phyloP scores from a whole-genome alignment of 176 grass and related monocot genomes.

The Saccharum spontaneum region DNA sequence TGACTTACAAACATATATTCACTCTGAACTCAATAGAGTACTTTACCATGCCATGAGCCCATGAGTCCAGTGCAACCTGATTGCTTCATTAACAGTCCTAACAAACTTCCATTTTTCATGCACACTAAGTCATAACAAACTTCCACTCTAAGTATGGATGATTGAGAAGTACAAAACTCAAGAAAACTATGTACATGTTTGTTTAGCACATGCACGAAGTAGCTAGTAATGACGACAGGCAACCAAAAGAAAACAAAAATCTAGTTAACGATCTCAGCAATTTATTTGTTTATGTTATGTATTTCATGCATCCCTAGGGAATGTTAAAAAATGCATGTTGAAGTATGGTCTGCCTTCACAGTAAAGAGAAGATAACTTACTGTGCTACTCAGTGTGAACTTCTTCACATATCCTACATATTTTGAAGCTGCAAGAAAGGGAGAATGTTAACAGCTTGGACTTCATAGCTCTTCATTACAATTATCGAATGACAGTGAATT shows the following conservation, averaged over 20 bases:
- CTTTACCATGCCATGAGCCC: not conserved
- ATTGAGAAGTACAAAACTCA: not conserved
- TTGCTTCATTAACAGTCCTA: not conserved
- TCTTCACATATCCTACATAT: constrained; percentile 96
- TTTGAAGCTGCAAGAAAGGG: constrained; percentile 81
- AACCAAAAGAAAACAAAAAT: constrained; percentile 12
- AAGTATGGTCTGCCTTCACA: not conserved
- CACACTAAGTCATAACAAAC: not conserved
- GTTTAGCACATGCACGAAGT: not conserved
- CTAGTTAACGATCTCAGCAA: not conserved
- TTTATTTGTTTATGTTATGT: not conserved
- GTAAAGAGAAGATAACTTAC: constrained; percentile 48
- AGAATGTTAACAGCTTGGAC: constrained; percentile 23
- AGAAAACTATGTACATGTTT: not conserved
- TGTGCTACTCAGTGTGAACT: constrained; percentile 89
- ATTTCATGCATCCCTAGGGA: constrained; percentile 28
- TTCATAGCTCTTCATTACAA: not conserved
- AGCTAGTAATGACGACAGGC: not conserved
- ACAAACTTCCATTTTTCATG: not conserved
- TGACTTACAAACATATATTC: not conserved
- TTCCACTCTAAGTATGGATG: not conserved
- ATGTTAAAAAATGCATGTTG: not conserved
- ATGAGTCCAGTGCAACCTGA: not conserved
- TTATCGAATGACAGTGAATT: not conserved
- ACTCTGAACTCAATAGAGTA: not conserved